A percentile compares a stretch with the other conserved stretches of the same genome.
These are phyloP conservation scores for Jimgerdemannia flammicorona DNA, from an alignment of 192 early-diverging fungal genomes.

Conservation along the genomic window DNA sequence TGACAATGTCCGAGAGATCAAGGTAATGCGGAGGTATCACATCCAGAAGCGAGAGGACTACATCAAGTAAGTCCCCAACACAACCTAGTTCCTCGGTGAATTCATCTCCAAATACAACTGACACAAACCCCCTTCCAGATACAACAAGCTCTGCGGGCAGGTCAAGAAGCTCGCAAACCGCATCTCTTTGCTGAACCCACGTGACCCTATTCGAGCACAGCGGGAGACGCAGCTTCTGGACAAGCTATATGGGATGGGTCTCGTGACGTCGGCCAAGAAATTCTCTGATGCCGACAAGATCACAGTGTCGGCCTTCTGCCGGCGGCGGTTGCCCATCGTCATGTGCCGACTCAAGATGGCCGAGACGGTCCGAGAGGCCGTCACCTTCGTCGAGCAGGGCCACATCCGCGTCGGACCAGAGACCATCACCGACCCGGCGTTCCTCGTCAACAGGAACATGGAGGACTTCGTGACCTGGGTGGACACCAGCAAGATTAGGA, in stretches of 20 bases:
- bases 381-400: conserved; percentile 90
- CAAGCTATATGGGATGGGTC: conserved; percentile 83
- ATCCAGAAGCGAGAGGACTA: conserved; percentile 88
- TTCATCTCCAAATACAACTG: not conserved
- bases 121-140: conserved; percentile 39
- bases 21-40: conserved; percentile 87
- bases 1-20: conserved; percentile 79
- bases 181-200: conserved; percentile 80
- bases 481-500: conserved; percentile 95
- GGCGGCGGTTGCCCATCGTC: conserved; percentile 82
- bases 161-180: conserved; percentile 80
- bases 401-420: conserved; percentile 93
- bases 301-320: conserved; percentile 84
- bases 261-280: conserved; percentile 73
- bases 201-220: conserved; percentile 72
- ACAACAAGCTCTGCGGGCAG: conserved; percentile 78
- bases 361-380: conserved; percentile 87
- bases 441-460: conserved; percentile 79
- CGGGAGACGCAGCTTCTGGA: conserved; percentile 78
- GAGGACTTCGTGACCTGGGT: conserved; percentile 99
- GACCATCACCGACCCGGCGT: conserved; percentile 87
- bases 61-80: conserved; percentile 53
- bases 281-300: conserved; percentile 79
- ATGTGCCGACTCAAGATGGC: conserved; percentile 96
- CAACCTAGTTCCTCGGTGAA: not conserved